These are phyloP conservation scores for Tremellales sp. DNA, from an alignment of 1,284 basidiomycete species.

Conservation along the genomic window DNA sequence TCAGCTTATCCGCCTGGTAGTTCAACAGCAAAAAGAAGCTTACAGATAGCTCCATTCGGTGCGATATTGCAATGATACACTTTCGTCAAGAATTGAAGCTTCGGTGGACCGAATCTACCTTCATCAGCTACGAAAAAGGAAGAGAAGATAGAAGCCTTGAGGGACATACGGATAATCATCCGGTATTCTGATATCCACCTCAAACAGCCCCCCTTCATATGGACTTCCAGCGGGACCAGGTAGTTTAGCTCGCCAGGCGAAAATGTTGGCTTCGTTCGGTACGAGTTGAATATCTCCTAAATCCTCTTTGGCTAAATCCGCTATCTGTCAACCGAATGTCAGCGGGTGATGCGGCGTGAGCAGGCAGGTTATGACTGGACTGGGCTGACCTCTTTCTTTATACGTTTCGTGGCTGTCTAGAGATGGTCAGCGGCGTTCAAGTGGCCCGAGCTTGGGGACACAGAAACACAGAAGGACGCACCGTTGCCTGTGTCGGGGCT, in stretches of 20 bases:
- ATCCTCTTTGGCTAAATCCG: constrained; percentile 77
- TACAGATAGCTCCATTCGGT: constrained; percentile 53
- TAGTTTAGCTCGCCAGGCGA: constrained; percentile 65
- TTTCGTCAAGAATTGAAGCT: constrained; percentile 72
- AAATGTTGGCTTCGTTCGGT: constrained; percentile 58
- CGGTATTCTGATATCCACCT: constrained; percentile 66
- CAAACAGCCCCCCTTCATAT: constrained; percentile 82
- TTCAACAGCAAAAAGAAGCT: constrained; percentile 23
- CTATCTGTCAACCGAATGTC: constrained; percentile 51
- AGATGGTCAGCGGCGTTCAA: no score
- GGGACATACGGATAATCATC: constrained; percentile 74
- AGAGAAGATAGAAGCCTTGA: not conserved
- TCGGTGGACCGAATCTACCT: constrained; percentile 74
- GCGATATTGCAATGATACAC: constrained; percentile 93
- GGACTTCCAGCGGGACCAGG: constrained; percentile 80
- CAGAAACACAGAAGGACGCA: no score
- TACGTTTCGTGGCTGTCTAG: constrained; percentile 79
- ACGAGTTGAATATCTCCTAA: constrained; percentile 67
- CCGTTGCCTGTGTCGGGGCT: no score
- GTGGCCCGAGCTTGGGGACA: no score
- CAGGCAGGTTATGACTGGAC: no score
- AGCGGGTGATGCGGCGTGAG: constrained; percentile 6
- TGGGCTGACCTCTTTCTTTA: constrained; percentile 64
- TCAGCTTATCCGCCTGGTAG: constrained; percentile 4
- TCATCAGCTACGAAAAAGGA: not conserved